phyloP scores from a whole-genome alignment of 2,329 filamentous ascomycete species.

The Clarireedia monteithiana region DNA sequence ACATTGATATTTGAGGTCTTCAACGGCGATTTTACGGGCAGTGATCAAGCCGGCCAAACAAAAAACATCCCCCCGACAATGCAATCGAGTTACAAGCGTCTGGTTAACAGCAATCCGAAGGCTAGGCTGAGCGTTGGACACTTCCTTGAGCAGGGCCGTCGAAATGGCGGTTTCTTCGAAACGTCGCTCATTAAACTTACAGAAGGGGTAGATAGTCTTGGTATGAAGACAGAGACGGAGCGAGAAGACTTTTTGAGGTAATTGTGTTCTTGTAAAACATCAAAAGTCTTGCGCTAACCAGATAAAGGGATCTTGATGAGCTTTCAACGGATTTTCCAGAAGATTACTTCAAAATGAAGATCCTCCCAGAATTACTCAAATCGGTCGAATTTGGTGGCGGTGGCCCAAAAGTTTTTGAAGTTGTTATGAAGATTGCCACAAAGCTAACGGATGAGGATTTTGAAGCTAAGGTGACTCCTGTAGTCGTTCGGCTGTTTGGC shows the following conservation, averaged over 20 bases:
- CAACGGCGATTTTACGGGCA: conserved; percentile 70
- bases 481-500: conserved; percentile 77
- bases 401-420: conserved; percentile 79
- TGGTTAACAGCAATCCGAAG: conserved; percentile 86
- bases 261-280: conserved; percentile 16
- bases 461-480: conserved; percentile 72
- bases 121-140: conserved; percentile 73
- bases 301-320: conserved; percentile 62
- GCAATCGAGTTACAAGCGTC: conserved; percentile 83
- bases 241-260: conserved; percentile 75
- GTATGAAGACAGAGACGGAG: conserved; percentile 78
- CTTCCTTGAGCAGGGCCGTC: conserved; percentile 83
- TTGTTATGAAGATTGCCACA: conserved; percentile 83
- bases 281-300: conserved; percentile 4
- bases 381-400: conserved; percentile 98
- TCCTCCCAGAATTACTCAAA: conserved; percentile 91
- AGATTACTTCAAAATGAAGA: conserved; percentile 96
- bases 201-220: conserved; percentile 86
- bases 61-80: conserved; percentile 81
- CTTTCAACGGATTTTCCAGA: conserved; percentile 92
- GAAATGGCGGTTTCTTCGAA: conserved; percentile 82
- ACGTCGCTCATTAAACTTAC: conserved; percentile 87
- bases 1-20: conserved; percentile 84
- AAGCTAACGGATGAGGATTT: conserved; percentile 90
- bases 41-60: conserved; percentile 76